Evolutionary conservation across 1,284 basidiomycete species (phyloP).

Genomic region (Fomitopsis schrenkii): DNA sequence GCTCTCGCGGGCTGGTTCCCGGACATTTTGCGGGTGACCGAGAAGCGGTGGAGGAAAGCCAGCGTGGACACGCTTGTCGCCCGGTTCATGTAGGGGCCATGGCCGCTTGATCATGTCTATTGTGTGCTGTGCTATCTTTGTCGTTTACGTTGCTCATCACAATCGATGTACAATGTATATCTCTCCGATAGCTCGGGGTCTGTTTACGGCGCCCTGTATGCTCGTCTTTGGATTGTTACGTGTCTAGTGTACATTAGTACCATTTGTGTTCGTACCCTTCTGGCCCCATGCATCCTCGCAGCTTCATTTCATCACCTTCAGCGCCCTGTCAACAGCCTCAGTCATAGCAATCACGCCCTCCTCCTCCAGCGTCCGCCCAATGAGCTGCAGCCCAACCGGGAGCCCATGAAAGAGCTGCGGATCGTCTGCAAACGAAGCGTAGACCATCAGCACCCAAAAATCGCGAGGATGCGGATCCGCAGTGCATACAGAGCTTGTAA

Average conservation of each 20-base stretch:
- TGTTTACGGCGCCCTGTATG: neutral
- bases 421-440: conserved; percentile 50
- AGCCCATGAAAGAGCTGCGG: conserved; percentile 39
- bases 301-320: conserved; percentile 14
- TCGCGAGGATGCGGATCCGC: conserved; percentile 34
- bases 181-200: neutral
- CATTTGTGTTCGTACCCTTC: neutral
- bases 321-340: conserved; percentile 32
- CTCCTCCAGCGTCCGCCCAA: conserved; percentile 47
- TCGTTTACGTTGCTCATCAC: neutral
- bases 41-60: conserved; percentile 44
- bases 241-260: neutral
- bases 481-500: conserved; percentile 43
- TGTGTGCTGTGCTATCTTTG: neutral
- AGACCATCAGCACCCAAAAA: conserved; percentile 31
- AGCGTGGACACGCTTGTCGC: conserved; percentile 29
- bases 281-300: neutral
- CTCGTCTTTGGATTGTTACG: neutral
- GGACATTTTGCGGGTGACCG: conserved; percentile 43
- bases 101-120: neutral
- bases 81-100: conserved; percentile 14
- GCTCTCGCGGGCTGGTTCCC: conserved; percentile 43
- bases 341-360: conserved; percentile 42
- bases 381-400: conserved; percentile 47
- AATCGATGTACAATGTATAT: neutral